These are phyloP conservation scores for Seminavis robusta DNA, from an alignment of 108 stramenopile species.

Conservation along the genomic window DNA sequence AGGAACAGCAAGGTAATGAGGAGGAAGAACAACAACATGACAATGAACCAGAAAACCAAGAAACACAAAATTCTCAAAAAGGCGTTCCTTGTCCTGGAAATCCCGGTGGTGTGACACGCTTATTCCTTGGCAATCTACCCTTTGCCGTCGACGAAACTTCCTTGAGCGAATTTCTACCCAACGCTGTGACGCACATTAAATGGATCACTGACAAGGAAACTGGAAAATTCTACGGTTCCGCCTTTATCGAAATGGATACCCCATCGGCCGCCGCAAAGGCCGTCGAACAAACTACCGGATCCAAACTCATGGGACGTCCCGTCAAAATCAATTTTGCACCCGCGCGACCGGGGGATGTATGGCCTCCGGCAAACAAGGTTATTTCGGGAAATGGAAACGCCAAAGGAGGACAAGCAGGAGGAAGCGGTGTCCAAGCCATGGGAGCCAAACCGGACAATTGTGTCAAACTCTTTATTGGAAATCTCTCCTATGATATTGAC, in stretches of 20 bases:
- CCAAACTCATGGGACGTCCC: conserved; percentile 84
- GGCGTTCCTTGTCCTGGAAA: conserved; percentile 75
- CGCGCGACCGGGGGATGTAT: conserved; percentile 72
- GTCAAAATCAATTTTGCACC: conserved; percentile 92
- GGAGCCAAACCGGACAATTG: conserved; percentile 84
- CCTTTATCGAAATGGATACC: conserved; percentile 76
- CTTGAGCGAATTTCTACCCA: conserved; percentile 62
- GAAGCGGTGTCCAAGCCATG: conserved; percentile 76
- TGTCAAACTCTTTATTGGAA: conserved; percentile 88
- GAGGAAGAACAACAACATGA: conserved; percentile 18
- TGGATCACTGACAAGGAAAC: conserved; percentile 89
- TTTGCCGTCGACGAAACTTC: conserved; percentile 78
- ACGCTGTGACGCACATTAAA: conserved; percentile 78
- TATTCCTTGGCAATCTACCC: conserved; percentile 87
- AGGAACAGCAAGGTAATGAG: conserved; percentile 12
- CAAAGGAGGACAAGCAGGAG: conserved; percentile 76
- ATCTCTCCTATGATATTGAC: conserved; percentile 93
- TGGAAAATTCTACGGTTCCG: conserved; percentile 81
- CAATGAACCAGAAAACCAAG: conserved; percentile 8
- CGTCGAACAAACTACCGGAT: conserved; percentile 66
- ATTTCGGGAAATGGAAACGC: conserved; percentile 45
- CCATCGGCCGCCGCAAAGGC: conserved; percentile 61
- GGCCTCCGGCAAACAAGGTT: conserved; percentile 78
- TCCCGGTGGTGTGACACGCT: conserved; percentile 78
- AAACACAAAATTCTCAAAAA: conserved; percentile 42